phyloP scores from a whole-genome alignment of 2,329 filamentous ascomycete genomes.

The Aschersonia sp. region DNA sequence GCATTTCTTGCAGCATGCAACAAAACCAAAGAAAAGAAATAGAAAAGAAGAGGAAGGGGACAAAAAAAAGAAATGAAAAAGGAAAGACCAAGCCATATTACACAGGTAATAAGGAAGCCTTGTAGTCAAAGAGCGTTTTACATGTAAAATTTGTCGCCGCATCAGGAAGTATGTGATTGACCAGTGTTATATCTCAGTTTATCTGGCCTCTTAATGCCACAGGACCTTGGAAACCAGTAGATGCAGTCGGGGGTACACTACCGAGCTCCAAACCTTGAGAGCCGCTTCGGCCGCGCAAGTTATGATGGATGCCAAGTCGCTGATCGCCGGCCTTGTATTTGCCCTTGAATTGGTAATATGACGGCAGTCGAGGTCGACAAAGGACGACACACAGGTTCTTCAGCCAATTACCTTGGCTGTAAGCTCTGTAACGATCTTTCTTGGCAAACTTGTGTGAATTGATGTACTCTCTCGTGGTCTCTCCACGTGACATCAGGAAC shows the following conservation, averaged over 20 bases:
- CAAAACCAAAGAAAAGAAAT: background rate
- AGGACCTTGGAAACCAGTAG: slow-evolving; percentile 39
- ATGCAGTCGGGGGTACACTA: slow-evolving; percentile 30
- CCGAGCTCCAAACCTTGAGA: slow-evolving; percentile 59
- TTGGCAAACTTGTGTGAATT: slow-evolving; percentile 93
- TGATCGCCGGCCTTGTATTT: slow-evolving; percentile 70
- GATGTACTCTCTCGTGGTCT: slow-evolving; percentile 92
- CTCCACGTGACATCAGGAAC: slow-evolving; percentile 78
- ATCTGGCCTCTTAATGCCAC: slow-evolving; percentile 24
- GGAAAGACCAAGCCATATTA: no score
- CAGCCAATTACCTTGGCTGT: slow-evolving; percentile 60
- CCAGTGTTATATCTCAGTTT: no score
- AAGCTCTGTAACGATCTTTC: slow-evolving; percentile 81
- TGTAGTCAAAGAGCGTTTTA: no score
- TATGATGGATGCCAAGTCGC: slow-evolving; percentile 46
- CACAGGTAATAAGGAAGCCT: no score
- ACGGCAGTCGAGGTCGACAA: slow-evolving; percentile 69
- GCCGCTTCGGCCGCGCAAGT: slow-evolving; percentile 28
- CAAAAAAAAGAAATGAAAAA: no score
- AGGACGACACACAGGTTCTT: slow-evolving; percentile 75
- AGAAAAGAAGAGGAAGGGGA: background rate
- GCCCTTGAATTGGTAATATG: slow-evolving; percentile 77
- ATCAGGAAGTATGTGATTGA: no score
- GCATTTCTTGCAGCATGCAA: background rate
- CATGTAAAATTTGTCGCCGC: no score